These are phyloP conservation scores for Cairneyella variabilis DNA, from an alignment of 495 filamentous ascomycete genomes.

Conservation along the genomic window DNA sequence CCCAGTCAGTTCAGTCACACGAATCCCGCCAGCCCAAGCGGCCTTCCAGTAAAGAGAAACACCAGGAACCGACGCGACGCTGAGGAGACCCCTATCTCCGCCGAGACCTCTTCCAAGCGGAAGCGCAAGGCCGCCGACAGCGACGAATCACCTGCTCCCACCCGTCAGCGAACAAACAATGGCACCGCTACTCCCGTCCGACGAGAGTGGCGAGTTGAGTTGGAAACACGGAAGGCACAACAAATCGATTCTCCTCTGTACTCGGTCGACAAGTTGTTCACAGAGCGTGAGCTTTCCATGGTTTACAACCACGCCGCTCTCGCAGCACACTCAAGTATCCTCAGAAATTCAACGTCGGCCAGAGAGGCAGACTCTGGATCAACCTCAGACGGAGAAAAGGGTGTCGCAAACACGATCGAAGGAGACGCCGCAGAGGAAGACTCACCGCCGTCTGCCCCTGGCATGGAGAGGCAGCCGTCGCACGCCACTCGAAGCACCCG, in stretches of 20 bases:
- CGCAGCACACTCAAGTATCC: conserved; percentile 54
- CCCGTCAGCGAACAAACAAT: conserved; percentile 39
- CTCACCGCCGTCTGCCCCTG: conserved; percentile 46
- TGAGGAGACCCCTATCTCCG: conserved; percentile 66
- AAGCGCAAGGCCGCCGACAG: conserved; percentile 73
- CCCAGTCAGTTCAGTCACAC: conserved; percentile 88
- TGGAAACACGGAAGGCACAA: conserved; percentile 37
- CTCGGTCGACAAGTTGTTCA: conserved; percentile 87
- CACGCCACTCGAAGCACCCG: conserved; percentile 72
- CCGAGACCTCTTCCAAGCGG: conserved; percentile 63
- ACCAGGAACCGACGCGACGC: conserved; percentile 77
- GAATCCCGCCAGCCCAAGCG: conserved; percentile 75
- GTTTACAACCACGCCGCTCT: conserved; percentile 68
- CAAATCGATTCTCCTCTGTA: conserved; percentile 56
- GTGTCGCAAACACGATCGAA: conserved; percentile 47
- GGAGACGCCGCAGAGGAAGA: conserved; percentile 39
- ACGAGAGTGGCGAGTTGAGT: conserved; percentile 50
- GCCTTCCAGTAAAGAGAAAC: conserved; percentile 73
- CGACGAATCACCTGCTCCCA: conserved; percentile 67
- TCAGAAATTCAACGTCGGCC: conserved; percentile 45
- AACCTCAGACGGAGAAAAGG: conserved; percentile 45
- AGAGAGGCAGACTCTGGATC: conserved; percentile 37
- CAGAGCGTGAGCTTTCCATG: conserved; percentile 83
- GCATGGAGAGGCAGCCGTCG: conserved; percentile 69
- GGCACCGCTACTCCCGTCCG: conserved; percentile 50